Percentiles rank a stretch among this genome's conserved stretches.
phyloP scores from a whole-genome alignment of 2,329 filamentous ascomycete genomes.

The Talaromyces sp. region DNA sequence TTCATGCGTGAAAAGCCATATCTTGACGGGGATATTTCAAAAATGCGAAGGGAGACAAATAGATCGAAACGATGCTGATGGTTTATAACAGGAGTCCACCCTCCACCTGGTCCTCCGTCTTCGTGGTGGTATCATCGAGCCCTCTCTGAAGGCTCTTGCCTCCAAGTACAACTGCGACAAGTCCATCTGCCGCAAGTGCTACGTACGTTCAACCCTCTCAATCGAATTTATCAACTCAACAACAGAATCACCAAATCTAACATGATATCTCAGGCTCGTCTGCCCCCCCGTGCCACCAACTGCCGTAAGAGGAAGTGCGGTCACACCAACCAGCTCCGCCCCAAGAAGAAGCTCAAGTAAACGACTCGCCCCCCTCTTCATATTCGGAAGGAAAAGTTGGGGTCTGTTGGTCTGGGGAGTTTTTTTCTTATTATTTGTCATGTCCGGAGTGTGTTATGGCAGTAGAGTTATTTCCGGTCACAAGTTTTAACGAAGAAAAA shows the following conservation, averaged over 20 bases:
- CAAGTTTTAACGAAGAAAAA: slow-evolving; percentile 5
- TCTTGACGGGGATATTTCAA: neutral
- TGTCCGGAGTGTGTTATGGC: neutral
- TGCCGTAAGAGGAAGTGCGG: slow-evolving; percentile 99
- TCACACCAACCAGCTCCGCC: slow-evolving; percentile 99
- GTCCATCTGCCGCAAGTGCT: slow-evolving; percentile 99
- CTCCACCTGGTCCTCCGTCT: slow-evolving; percentile 98
- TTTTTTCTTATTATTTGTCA: neutral
- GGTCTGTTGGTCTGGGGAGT: neutral
- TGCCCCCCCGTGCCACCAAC: slow-evolving; percentile 98
- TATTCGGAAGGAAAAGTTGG: slow-evolving; percentile 1
- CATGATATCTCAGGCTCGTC: slow-evolving; percentile 54
- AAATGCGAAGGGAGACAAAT: neutral
- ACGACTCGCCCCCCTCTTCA: slow-evolving; percentile 16
- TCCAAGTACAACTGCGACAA: slow-evolving; percentile 99
- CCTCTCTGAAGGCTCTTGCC: slow-evolving; percentile 94
- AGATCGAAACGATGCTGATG: neutral
- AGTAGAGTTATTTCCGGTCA: neutral
- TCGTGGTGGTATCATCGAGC: slow-evolving; percentile 98
- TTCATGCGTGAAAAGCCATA: neutral
- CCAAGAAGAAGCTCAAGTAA: slow-evolving; percentile 99
- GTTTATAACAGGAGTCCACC: slow-evolving; percentile 71
- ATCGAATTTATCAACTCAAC: neutral
- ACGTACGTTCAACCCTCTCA: slow-evolving; percentile 57
- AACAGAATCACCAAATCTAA: neutral